phyloP scores from a whole-genome alignment of 1,284 basidiomycete species.

The Ceratobasidium sp. region DNA sequence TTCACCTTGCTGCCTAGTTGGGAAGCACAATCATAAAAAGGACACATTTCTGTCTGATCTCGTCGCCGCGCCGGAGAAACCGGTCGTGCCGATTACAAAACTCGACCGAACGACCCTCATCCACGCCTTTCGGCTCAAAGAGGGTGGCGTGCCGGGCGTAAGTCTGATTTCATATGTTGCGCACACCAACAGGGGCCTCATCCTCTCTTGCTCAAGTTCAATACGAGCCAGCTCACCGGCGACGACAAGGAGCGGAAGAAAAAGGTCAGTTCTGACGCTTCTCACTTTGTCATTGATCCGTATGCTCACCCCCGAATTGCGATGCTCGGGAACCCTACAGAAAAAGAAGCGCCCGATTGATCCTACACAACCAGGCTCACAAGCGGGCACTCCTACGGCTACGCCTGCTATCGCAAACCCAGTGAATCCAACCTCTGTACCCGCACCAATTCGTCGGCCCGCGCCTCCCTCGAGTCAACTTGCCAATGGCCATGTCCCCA shows the following conservation, averaged over 20 bases:
- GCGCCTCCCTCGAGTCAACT: conserved; percentile 17
- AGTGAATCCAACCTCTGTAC: not conserved
- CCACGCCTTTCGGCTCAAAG: conserved; percentile 33
- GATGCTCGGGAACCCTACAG: conserved; percentile 6
- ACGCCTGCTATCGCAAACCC: not conserved
- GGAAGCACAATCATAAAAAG: conserved; percentile 35
- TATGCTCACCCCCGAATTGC: conserved; percentile 11
- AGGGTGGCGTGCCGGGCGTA: conserved; percentile 34
- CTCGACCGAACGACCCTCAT: conserved; percentile 34
- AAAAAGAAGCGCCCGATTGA: conserved; percentile 39
- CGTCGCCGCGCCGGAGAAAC: conserved; percentile 17
- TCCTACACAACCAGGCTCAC: conserved; percentile 26
- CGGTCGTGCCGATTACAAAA: conserved; percentile 18
- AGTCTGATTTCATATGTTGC: conserved; percentile 8
- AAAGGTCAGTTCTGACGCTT: conserved; percentile 28
- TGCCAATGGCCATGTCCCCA: conserved; percentile 12
- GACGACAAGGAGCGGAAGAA: conserved; percentile 37
- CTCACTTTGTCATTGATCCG: conserved; percentile 31
- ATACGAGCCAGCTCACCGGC: conserved; percentile 29
- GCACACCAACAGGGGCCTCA: conserved; percentile 5
- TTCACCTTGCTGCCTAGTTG: conserved; percentile 11
- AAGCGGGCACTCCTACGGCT: not conserved
- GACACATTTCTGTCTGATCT: conserved; percentile 33
- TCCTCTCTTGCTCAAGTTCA: conserved; percentile 28
- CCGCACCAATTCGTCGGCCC: conserved; percentile 22